Conservation (phyloP, 345 rosid genomes). For the Ailanthus altissimus region DNA sequence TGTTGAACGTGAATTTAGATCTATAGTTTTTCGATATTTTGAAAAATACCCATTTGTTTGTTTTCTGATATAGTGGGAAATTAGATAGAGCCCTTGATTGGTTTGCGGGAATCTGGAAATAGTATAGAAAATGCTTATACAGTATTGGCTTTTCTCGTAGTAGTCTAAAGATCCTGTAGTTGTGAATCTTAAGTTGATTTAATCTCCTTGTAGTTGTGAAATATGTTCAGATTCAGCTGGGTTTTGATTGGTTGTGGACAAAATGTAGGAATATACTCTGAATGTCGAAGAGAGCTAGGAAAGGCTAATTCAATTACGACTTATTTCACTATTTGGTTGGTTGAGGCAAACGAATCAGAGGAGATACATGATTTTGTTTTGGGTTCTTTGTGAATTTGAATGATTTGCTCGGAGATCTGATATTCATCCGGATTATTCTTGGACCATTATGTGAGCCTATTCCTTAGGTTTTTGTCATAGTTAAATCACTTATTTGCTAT, state of each 20-base stretch:
- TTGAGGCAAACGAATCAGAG: neutral
- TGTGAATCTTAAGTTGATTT: neutral
- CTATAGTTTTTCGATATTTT: neutral
- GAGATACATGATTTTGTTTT: neutral
- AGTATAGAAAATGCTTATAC: neutral
- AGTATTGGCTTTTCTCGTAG: neutral
- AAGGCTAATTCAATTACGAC: neutral
- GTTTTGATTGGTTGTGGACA: neutral
- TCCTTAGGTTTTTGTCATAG: neutral
- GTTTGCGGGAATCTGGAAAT: neutral
- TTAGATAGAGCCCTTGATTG: neutral
- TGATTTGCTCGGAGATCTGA: neutral
- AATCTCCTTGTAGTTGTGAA: neutral
- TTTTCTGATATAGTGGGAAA: neutral
- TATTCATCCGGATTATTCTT: neutral
- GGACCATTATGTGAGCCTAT: neutral
- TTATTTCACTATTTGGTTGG: neutral
- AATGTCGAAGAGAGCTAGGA: neutral
- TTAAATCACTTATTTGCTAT: neutral
- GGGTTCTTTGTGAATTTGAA: neutral
- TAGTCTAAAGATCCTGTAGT: neutral
- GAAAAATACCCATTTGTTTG: constrained; percentile 11
- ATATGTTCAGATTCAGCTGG: neutral
- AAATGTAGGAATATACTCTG: neutral
- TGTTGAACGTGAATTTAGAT: constrained; percentile 9